Base-by-base conservation (phyloP, 176 grass and related monocot species). In the Avena insularis region DNA sequence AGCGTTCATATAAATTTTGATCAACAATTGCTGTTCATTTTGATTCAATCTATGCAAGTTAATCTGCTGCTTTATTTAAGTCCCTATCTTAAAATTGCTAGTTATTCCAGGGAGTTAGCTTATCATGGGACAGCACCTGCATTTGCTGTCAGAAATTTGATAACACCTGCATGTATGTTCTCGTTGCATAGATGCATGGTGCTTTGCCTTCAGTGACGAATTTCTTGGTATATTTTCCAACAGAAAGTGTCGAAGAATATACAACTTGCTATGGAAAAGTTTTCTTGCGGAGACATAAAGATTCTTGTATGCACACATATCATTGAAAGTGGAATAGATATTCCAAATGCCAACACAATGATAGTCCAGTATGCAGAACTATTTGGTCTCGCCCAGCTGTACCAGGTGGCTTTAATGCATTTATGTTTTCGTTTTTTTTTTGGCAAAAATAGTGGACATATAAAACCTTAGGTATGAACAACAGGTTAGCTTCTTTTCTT, bases 271-370 rank as follows among this genome's bases (percentile, higher is more conserved):
- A 98, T 98, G 96, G 94, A 93, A 75, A 94, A 76, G n/a, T 98
- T 98, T 84, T 75, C 84, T 78, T 80, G 64, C 1, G 90, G 96
- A 17, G 82, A 95, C 86, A 87, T 89, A 12, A 92, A 98, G 86
- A 92, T 98, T 84, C 93, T 98, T 78, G 86, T 98, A 51, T 95
- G 91, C 84, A 98, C 96, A 58, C 93, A 98, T 81, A 98, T 98
- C 68, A 92, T 98, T 91, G 96, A 98, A 93, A 98, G 91, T 81
- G 96, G 96, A 85, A 84, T 98, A 64, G 93, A 98, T 79, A 98
- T 98, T 87, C 90, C 81, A 85, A 95, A 98, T 80, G 96, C 96
- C 40, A 98, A 98, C 67, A 98, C 93, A 55, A 92, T 95, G 83
- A 88, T 98, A 75, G 85, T 98, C 43, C 93, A 98, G 83, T 92